These are phyloP conservation scores for Colletotrichum higginsianum DNA, from an alignment of 2,329 filamentous ascomycete species.

Conservation along the genomic window DNA sequence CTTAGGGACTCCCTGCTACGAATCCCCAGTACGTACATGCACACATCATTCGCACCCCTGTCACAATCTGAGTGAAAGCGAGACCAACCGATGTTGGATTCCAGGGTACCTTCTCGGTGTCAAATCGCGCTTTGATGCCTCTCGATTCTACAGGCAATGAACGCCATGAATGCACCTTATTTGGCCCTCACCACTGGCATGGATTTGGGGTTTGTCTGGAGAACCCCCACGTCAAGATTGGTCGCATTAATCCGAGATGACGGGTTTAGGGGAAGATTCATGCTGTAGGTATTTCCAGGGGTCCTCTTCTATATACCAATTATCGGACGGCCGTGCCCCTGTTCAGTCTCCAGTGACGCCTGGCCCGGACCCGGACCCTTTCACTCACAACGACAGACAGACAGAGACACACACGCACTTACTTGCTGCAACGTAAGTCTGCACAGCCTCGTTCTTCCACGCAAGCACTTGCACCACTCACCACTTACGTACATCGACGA, in stretches of 20 bases:
- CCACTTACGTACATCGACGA: slow-evolving; percentile 22
- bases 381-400: background rate
- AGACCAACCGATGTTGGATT: background rate
- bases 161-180: no score
- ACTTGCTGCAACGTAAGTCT: slow-evolving; percentile 2
- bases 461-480: slow-evolving; percentile 39
- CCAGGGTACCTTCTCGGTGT: background rate
- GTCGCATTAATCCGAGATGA: slow-evolving; percentile 22
- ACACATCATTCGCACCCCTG: background rate
- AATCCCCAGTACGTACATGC: background rate
- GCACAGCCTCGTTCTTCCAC: slow-evolving; percentile 43
- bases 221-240: slow-evolving; percentile 3
- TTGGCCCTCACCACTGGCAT: background rate
- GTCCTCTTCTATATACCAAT: slow-evolving; percentile 15
- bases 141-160: no score
- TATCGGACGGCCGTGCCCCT: slow-evolving; percentile 5
- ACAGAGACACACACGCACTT: background rate
- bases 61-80: background rate
- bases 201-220: background rate
- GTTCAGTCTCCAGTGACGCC: background rate
- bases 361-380: background rate
- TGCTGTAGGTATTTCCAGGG: slow-evolving; percentile 30
- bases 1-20: slow-evolving; percentile 10
- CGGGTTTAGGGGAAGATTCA: slow-evolving; percentile 13
- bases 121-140: no score